Conservation (phyloP, 2,329 filamentous ascomycete genomes). For the Neofusicoccum kwambonambiense region DNA sequence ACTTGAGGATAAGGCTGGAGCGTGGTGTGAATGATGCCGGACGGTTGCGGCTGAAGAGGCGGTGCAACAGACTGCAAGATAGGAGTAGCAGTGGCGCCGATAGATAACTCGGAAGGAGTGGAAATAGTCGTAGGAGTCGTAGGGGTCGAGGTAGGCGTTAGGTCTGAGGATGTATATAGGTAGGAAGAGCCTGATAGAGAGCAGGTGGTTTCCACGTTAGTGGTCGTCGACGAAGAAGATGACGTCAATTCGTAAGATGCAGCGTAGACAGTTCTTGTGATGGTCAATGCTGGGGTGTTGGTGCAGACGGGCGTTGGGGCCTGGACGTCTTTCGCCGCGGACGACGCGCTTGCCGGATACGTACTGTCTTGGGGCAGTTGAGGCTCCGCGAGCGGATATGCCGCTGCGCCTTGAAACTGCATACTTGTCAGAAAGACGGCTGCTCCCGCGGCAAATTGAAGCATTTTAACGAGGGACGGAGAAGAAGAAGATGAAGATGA, state of each 20-base stretch:
- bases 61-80: constrained; percentile 7
- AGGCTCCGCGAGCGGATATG: neutral
- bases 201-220: neutral
- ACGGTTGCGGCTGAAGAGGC: neutral
- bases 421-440: constrained; percentile 5
- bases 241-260: neutral
- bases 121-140: neutral
- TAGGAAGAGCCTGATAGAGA: neutral
- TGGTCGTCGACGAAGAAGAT: neutral
- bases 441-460: neutral
- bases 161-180: neutral
- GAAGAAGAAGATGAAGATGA: neutral
- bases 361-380: constrained; percentile 1
- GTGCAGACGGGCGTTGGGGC: neutral
- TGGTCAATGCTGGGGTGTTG: neutral
- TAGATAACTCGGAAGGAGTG: neutral
- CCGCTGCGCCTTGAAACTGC: constrained; percentile 6
- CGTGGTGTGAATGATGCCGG: neutral
- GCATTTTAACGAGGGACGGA: neutral
- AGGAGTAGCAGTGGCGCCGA: neutral
- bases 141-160: neutral
- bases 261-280: constrained; percentile 6
- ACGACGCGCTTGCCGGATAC: constrained; percentile 2
- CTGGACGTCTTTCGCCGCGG: neutral
- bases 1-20: constrained; percentile 12